Conservation (phyloP, 1,139 yeast species). For the Yamadazyma trypodendri region DNA sequence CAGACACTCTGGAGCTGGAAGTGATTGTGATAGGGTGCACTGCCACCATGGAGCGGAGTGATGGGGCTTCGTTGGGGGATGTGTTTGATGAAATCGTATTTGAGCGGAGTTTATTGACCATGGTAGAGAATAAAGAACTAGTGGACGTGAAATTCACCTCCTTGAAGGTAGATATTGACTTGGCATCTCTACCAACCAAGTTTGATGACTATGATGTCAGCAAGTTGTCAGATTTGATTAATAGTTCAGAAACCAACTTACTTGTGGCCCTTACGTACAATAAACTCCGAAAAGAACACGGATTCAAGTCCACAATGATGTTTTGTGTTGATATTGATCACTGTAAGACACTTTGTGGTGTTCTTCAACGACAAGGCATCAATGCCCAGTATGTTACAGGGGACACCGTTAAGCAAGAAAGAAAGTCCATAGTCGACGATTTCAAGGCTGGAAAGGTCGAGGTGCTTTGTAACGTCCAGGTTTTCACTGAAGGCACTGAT, state of each 20-base stretch:
- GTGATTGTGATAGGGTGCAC: conserved; percentile 79
- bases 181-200: conserved; percentile 28
- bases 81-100: conserved; percentile 76
- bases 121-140: conserved; percentile 70
- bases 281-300: conserved; percentile 33
- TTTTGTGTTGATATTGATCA: conserved; percentile 79
- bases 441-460: conserved; percentile 64
- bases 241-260: conserved; percentile 52
- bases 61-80: conserved; percentile 55
- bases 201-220: conserved; percentile 56
- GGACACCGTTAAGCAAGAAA: conserved; percentile 50
- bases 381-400: conserved; percentile 77
- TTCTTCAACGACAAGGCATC: conserved; percentile 59
- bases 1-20: conserved; percentile 38
- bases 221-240: conserved; percentile 55
- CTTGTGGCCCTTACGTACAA: conserved; percentile 60
- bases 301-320: conserved; percentile 62
- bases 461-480: conserved; percentile 83
- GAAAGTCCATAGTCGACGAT: conserved; percentile 53
- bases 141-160: conserved; percentile 68
- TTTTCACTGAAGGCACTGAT: conserved; percentile 94
- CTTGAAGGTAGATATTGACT: conserved; percentile 43
- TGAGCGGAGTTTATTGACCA: conserved; percentile 62
- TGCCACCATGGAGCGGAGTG: conserved; percentile 75
- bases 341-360: conserved; percentile 52